phyloP scores from a whole-genome alignment of 192 early-diverging fungal genomes.

The Coemansia sp. region DNA sequence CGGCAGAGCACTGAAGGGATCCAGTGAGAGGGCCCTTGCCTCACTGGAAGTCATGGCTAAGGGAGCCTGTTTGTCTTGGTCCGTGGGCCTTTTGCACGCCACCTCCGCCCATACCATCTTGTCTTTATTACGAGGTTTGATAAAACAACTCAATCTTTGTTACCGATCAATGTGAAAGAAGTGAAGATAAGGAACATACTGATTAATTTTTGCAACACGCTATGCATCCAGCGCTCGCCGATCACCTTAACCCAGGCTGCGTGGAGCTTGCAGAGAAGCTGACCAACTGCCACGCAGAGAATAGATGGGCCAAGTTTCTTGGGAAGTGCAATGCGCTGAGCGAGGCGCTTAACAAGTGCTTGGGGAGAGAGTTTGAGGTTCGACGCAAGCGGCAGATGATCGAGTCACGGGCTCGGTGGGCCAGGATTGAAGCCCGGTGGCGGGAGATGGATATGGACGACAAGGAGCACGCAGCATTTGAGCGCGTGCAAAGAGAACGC shows the following conservation, averaged over 20 bases:
- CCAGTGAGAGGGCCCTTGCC: too few relatives aligned
- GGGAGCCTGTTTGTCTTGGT: too few relatives aligned
- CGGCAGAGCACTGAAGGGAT: too few relatives aligned
- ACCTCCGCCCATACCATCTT: neutral
- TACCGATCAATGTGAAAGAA: too few relatives aligned
- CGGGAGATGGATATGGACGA: slow-evolving; percentile 32
- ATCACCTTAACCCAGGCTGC: slow-evolving; percentile 52
- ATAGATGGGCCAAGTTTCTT: slow-evolving; percentile 48
- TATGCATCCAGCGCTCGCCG: slow-evolving; percentile 52
- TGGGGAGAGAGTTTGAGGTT: slow-evolving; percentile 42
- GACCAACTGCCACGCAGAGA: slow-evolving; percentile 44
- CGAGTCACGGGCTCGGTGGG: slow-evolving; percentile 38
- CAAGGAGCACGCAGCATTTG: slow-evolving; percentile 31
- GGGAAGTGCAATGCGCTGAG: slow-evolving; percentile 55
- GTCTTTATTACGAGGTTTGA: neutral
- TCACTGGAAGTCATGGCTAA: too few relatives aligned
- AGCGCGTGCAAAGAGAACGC: slow-evolving; percentile 13
- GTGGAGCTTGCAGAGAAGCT: slow-evolving; percentile 42
- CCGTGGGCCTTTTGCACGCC: too few relatives aligned
- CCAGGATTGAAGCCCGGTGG: slow-evolving; percentile 27
- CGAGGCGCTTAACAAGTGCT: slow-evolving; percentile 51
- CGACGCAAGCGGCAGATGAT: slow-evolving; percentile 47
- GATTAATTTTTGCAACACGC: neutral
- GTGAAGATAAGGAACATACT: too few relatives aligned
- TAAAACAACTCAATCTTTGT: too few relatives aligned